A percentile compares a stretch with the other conserved stretches of the same genome.
Evolutionary conservation across 1,284 basidiomycete species (phyloP).

Genomic region (Puccinia coronata): DNA sequence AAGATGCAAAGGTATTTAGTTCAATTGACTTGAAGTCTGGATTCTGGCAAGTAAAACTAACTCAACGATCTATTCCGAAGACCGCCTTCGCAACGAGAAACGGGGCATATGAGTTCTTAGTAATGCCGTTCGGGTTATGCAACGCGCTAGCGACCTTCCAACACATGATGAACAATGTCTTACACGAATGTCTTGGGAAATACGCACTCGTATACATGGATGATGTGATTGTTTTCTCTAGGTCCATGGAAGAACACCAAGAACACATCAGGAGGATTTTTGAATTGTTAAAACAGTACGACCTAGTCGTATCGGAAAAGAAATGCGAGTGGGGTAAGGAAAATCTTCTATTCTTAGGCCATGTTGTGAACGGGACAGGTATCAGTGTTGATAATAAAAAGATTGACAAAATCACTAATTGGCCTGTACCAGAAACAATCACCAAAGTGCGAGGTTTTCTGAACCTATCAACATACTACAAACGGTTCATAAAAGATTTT

Average conservation of each 20-base stretch:
- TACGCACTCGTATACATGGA: not conserved
- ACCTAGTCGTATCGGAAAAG: not conserved
- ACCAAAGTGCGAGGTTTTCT: constrained; percentile 15
- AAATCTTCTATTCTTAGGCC: too few species aligned
- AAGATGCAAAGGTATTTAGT: too few species aligned
- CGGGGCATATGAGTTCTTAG: too few species aligned
- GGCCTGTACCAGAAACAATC: constrained; percentile 21
- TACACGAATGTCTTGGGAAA: too few species aligned
- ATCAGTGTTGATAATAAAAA: constrained; percentile 6
- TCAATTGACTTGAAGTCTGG: too few species aligned
- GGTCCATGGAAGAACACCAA: not conserved
- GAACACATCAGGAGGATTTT: not conserved
- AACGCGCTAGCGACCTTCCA: too few species aligned
- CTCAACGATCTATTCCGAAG: too few species aligned
- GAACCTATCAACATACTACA: too few species aligned
- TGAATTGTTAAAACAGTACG: not conserved
- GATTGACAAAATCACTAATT: not conserved
- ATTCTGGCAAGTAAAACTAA: too few species aligned
- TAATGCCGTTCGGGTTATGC: too few species aligned
- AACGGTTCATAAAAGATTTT: constrained; percentile 27
- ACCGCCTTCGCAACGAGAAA: too few species aligned
- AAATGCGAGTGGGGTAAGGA: not conserved
- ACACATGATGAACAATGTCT: too few species aligned
- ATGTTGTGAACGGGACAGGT: not conserved
- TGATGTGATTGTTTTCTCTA: constrained; percentile 2